Evolutionary conservation across 495 filamentous ascomycete genomes (phyloP), one percentile per base, ranked within the genome.

Genomic region (Usnea hakonensis): DNA sequence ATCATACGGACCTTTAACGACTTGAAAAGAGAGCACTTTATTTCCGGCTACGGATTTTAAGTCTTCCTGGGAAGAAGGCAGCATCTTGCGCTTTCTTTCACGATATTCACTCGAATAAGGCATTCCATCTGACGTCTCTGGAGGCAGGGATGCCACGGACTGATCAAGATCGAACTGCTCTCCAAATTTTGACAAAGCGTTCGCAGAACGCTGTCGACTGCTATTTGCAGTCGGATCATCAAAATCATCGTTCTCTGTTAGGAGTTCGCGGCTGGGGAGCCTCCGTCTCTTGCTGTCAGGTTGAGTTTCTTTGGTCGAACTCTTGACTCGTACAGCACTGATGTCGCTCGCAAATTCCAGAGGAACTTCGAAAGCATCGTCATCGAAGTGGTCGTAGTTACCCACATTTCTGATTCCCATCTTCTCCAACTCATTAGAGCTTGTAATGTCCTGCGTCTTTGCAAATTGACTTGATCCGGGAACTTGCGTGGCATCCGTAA

Each of bases 1-100:
- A 63, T 89, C 82, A 63, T 86, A 82, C 0, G 87, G 81, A 63
- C 94, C 82, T 72, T 96, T 96, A 19, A 95, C 89, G 13, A 93
- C 83, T 2, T 88, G 82, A 66, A 90, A 95, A 19, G 76, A 77
- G 28, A 90, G 77, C 1, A 69, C 72, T n/a, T 60, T 64, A n/a
- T 71, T 75, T 40, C 71, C 67, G 8, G 58, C 53, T n/a, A 30
- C 14, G 37, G 23, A 30, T 5, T 32, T 52, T 26, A 35, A 40
- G 4, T 13, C 35, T 33, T 66, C 55, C 26, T 69, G 65, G 19
- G 62, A 64, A 30, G 60, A 62, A 26, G 48, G 46, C 43, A 50
- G 60, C 36, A 55, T 37, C 10, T 52, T 60, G 1, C 28, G 46
- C 19, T 30, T 23, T 57, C n/a, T 59, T 28, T 43, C 48, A 30